Evolutionary conservation across 2,329 filamentous ascomycete species (phyloP), one percentile per base, ranked within the genome.

Genomic region (Ophiostoma pallidulum): DNA sequence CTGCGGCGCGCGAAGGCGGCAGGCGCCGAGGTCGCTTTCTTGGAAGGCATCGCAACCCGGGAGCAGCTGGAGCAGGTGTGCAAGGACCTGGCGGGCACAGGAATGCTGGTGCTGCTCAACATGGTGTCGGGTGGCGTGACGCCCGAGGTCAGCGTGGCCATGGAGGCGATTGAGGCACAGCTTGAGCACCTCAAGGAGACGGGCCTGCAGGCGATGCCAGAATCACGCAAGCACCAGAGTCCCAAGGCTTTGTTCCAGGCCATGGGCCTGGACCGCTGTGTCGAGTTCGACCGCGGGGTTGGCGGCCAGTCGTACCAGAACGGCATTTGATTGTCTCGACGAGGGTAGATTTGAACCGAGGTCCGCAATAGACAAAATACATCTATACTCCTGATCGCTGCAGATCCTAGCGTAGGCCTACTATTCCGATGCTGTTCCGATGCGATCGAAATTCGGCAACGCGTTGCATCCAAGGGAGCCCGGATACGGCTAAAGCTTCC

Each of bases 21-120:
- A 12, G 78, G 79, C 18, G 78, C 78, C 2, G 79, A 83, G 54
- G 73, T 74, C 2, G 72, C 69, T 0, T 74, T 83, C 50, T 68
- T 82, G 4, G 80, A 83, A 55, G 80, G 77, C 5, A 67, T 81
- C 48, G 66, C 64, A 3, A 68, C 63, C 2, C 65, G 65, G 13
- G 74, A 75, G 32, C 66, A 81, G 56, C 50, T 57, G 51, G 20
- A 33, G 31, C 22, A 14, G 14, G 29, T 47, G 10, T 47, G 37
- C 45, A 40, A 40, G 36, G 49, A 52, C 20, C 46, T 51, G 2
- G 9, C 41, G 18, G 52, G 31, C 2, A 53, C 57, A 45, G 57
- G 59, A 8, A 37, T 41, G 45, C 47, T 28, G 3, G 35, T 44
- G 10, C 53, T 63, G 19, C 45, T 64, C 26, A 62, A 64, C 51